These are phyloP conservation scores for Aspergillus mulundensis DNA, from an alignment of 495 filamentous ascomycete species.

Conservation along the genomic window DNA sequence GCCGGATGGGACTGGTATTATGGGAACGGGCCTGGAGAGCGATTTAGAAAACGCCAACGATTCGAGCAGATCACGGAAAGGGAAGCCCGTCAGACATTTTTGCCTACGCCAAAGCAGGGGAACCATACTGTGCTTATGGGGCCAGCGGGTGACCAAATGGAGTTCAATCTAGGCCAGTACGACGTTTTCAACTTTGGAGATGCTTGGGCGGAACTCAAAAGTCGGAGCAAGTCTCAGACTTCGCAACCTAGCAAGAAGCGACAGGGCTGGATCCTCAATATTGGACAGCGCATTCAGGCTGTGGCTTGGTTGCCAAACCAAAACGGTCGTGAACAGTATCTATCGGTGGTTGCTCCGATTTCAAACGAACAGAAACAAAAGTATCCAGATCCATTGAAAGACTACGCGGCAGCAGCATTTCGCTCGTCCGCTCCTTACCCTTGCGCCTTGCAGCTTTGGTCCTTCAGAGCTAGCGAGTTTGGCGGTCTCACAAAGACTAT, in stretches of 20 bases:
- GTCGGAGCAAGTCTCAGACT: slow-evolving; percentile 6
- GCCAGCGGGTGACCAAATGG: slow-evolving; percentile 38
- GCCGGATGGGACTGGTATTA: slow-evolving; percentile 57
- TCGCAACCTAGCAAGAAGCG: slow-evolving; percentile 22
- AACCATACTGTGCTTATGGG: slow-evolving; percentile 51
- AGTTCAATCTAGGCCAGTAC: slow-evolving; percentile 37
- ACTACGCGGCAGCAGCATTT: slow-evolving; percentile 42
- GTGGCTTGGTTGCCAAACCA: slow-evolving; percentile 58
- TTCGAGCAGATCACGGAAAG: slow-evolving; percentile 27
- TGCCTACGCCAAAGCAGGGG: slow-evolving; percentile 30
- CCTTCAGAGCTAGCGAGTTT: slow-evolving; percentile 39
- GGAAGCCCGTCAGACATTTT: slow-evolving; percentile 30
- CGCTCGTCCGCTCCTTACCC: slow-evolving; percentile 42
- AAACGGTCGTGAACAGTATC: slow-evolving; percentile 48
- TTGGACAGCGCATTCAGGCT: slow-evolving; percentile 49
- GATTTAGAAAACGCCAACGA: slow-evolving; percentile 38
- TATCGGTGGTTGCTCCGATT: slow-evolving; percentile 46
- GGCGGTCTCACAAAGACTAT: slow-evolving; percentile 29
- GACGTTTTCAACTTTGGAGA: slow-evolving; percentile 40
- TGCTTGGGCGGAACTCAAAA: slow-evolving; percentile 35
- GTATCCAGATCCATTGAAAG: slow-evolving; percentile 21
- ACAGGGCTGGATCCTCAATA: slow-evolving; percentile 56
- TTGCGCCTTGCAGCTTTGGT: slow-evolving; percentile 56
- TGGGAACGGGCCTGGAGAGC: slow-evolving; percentile 29
- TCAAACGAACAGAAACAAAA: slow-evolving; percentile 31